Conservation (phyloP, 108 stramenopile species). For the Skeletonema grethae region DNA sequence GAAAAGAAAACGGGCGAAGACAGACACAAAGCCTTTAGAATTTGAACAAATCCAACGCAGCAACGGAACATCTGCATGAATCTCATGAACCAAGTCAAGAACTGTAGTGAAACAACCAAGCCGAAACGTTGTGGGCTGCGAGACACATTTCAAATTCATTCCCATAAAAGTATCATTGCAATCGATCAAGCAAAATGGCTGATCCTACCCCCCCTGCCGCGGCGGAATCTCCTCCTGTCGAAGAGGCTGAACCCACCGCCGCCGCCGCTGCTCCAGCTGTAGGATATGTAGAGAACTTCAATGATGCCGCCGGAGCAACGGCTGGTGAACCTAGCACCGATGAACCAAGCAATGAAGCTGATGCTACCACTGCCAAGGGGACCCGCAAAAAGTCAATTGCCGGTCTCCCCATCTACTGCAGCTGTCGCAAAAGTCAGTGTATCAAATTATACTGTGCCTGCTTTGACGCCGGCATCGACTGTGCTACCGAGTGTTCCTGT, state of each 20-base stretch:
- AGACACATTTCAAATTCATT: not conserved
- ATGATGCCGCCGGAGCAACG: not conserved
- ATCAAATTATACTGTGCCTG: slow-evolving; percentile 6
- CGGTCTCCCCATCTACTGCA: not conserved
- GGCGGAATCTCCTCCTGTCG: not conserved
- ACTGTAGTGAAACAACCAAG: slow-evolving; percentile 1
- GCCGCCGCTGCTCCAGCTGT: not conserved
- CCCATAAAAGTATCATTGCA: not conserved
- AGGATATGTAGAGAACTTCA: not conserved
- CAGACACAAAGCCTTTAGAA: not conserved
- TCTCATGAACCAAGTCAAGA: not conserved
- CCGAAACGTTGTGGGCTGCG: not conserved
- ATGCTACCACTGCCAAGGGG: slow-evolving; percentile 12
- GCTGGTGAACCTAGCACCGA: not conserved
- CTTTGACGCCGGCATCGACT: slow-evolving; percentile 27
- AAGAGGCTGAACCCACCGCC: not conserved
- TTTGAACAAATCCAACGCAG: not conserved
- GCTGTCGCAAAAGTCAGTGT: not conserved
- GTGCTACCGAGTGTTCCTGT: slow-evolving; percentile 9
- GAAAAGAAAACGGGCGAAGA: too few species aligned
- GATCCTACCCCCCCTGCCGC: not conserved
- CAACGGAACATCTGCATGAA: too few species aligned
- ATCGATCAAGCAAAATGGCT: not conserved
- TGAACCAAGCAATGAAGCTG: not conserved
- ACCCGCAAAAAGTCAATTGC: not conserved